These are phyloP conservation scores for Phyllachora maydis DNA, from an alignment of 2,329 filamentous ascomycete genomes.

Conservation along the genomic window DNA sequence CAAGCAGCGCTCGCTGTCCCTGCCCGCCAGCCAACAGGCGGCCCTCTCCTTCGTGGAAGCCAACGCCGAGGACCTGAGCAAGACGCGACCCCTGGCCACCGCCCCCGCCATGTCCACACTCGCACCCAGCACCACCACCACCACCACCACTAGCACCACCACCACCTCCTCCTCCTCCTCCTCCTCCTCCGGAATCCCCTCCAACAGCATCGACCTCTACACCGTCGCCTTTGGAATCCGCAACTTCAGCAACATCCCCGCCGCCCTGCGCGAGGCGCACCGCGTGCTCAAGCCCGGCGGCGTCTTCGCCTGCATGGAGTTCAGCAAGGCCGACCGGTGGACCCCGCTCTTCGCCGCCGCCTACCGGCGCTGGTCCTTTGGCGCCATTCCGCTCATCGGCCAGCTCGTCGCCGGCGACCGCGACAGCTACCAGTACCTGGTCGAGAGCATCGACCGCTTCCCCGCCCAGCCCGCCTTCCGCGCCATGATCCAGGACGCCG, in stretches of 20 bases:
- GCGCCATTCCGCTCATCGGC: constrained; percentile 83
- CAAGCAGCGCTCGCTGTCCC: constrained; percentile 47
- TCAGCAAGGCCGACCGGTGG: constrained; percentile 62
- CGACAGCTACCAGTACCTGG: constrained; percentile 94
- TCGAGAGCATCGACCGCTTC: constrained; percentile 92
- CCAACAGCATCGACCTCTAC: constrained; percentile 72
- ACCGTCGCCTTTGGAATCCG: constrained; percentile 95
- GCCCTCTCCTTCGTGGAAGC: constrained; percentile 64
- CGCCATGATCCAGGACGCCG: constrained; percentile 63
- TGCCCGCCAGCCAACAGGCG: constrained; percentile 31
- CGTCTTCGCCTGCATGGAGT: constrained; percentile 91
- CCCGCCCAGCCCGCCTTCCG: constrained; percentile 72
- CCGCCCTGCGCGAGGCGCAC: constrained; percentile 63
- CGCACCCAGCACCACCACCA: too few species aligned
- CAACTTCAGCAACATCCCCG: constrained; percentile 86
- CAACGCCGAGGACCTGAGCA: constrained; percentile 57
- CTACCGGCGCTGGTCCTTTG: constrained; percentile 93
- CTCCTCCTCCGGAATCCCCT: constrained; percentile 31
- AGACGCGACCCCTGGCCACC: constrained; percentile 5
- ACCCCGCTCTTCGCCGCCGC: constrained; percentile 60
- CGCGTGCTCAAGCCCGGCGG: constrained; percentile 85
- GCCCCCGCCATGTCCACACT: constrained; percentile 1
- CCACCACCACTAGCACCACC: constrained; percentile 1
- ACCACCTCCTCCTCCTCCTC: constrained; percentile 4
- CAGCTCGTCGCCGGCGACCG: constrained; percentile 86